A percentile compares a stretch with the other conserved stretches of the same genome.
phyloP scores from a whole-genome alignment of 2,329 filamentous ascomycete species.

The Neofusicoccum sp. region DNA sequence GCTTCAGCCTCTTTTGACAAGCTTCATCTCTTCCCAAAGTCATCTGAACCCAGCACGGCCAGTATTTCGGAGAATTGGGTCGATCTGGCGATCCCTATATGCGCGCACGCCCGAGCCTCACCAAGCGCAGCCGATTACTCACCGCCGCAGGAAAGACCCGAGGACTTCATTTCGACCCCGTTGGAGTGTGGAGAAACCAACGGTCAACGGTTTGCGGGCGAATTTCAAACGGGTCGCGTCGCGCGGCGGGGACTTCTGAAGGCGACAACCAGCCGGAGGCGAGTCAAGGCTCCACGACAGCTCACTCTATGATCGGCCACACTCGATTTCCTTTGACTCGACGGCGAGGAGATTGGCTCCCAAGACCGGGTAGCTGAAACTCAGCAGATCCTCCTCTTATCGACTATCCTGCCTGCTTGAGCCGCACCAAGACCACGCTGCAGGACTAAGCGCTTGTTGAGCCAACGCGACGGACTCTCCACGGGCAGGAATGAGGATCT shows the following conservation, averaged over 20 bases:
- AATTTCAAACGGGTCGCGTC: neutral
- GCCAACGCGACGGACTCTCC: neutral
- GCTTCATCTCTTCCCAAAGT: neutral
- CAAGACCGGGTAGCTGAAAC: constrained; percentile 10
- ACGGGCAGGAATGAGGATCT: neutral
- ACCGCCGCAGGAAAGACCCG: neutral
- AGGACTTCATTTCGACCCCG: neutral
- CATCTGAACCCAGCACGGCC: neutral
- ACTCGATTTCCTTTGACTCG: constrained; percentile 9
- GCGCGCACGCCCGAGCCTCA: neutral
- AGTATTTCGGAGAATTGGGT: constrained; percentile 14
- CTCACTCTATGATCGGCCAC: neutral
- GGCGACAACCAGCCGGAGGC: neutral
- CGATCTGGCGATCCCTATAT: constrained; percentile 14
- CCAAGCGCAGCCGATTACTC: neutral
- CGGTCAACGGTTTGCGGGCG: neutral
- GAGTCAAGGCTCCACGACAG: neutral
- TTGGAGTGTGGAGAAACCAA: neutral
- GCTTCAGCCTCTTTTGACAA: neutral
- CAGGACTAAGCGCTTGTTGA: neutral
- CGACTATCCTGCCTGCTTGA: neutral
- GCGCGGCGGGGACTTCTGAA: neutral
- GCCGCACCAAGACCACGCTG: neutral
- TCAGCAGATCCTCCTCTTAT: constrained; percentile 15
- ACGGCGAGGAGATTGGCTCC: constrained; percentile 7